phyloP scores from a whole-genome alignment of 83 land plant genomes.

The Thuja plicata region DNA sequence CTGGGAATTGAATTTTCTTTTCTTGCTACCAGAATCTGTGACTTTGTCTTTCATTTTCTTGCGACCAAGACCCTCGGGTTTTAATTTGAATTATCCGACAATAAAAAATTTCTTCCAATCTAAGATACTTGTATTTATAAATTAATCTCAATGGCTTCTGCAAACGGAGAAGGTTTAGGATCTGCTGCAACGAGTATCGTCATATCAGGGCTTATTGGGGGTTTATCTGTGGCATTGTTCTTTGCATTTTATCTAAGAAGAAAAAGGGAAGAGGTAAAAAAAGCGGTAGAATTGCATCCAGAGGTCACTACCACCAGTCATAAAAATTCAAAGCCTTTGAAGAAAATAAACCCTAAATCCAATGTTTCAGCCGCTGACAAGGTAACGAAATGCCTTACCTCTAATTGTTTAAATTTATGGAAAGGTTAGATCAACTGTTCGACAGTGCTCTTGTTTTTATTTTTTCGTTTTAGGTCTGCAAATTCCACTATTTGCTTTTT shows the following conservation, averaged over 20 bases:
- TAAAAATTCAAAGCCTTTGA: background rate
- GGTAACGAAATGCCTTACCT: background rate
- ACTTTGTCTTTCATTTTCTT: too few species aligned
- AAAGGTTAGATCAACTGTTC: background rate
- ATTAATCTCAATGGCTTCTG: background rate
- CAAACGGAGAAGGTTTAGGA: background rate
- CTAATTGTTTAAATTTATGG: background rate
- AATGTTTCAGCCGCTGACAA: conserved; percentile 15
- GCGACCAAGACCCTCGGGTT: too few species aligned
- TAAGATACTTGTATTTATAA: too few species aligned
- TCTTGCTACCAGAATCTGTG: too few species aligned
- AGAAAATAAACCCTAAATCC: background rate
- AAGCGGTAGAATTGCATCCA: background rate
- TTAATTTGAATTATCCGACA: too few species aligned
- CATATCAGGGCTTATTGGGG: conserved; percentile 53
- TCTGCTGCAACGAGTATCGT: background rate
- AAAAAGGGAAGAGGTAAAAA: conserved; percentile 7
- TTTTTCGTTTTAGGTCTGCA: background rate
- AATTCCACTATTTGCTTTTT: too few species aligned
- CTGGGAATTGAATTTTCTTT: too few species aligned
- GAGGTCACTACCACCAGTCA: background rate
- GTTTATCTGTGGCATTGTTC: conserved; percentile 41
- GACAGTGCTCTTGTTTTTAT: background rate
- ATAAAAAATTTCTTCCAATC: too few species aligned
- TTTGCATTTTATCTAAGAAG: conserved; percentile 51